Evolutionary conservation across 768 basidiomycete genomes (phyloP).

Genomic region (Zangia roseola): DNA sequence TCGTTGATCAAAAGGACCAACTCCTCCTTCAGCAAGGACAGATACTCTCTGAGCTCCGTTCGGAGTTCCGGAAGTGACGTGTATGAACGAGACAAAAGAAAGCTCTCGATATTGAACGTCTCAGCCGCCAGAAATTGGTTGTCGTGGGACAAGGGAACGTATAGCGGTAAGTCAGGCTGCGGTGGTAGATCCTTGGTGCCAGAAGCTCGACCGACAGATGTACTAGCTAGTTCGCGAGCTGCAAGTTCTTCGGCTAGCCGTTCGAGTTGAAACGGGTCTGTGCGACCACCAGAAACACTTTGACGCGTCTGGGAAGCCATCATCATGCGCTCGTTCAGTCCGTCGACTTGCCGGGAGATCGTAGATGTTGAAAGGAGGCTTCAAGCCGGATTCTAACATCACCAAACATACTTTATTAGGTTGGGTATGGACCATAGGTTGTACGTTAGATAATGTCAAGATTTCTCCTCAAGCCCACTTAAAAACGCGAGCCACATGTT

Average conservation of each 20-base stretch:
- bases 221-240: constrained; percentile 44
- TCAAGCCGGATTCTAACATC: constrained; percentile 26
- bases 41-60: constrained; percentile 82
- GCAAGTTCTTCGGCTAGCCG: constrained; percentile 73
- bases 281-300: constrained; percentile 9
- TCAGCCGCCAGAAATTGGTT: constrained; percentile 70
- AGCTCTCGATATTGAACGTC: constrained; percentile 78
- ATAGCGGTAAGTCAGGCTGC: constrained; percentile 55
- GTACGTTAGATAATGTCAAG: constrained; percentile 4
- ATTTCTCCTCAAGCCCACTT: constrained; percentile 66
- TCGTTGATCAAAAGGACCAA: constrained; percentile 95
- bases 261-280: constrained; percentile 66
- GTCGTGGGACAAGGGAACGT: constrained; percentile 74
- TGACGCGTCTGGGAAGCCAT: constrained; percentile 22
- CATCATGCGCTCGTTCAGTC: background rate
- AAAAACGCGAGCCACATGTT: constrained; percentile 92
- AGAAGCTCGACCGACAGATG: constrained; percentile 6
- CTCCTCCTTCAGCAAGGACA: constrained; percentile 83
- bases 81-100: constrained; percentile 82
- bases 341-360: too few relatives aligned
- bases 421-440: too few relatives aligned
- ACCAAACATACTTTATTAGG: too few relatives aligned
- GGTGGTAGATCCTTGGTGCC: constrained; percentile 6
- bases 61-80: constrained; percentile 87
- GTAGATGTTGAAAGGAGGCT: too few relatives aligned